Evolutionary conservation across 805 yeast genomes (phyloP).

Genomic region (Zygoascus biomembranicola): DNA sequence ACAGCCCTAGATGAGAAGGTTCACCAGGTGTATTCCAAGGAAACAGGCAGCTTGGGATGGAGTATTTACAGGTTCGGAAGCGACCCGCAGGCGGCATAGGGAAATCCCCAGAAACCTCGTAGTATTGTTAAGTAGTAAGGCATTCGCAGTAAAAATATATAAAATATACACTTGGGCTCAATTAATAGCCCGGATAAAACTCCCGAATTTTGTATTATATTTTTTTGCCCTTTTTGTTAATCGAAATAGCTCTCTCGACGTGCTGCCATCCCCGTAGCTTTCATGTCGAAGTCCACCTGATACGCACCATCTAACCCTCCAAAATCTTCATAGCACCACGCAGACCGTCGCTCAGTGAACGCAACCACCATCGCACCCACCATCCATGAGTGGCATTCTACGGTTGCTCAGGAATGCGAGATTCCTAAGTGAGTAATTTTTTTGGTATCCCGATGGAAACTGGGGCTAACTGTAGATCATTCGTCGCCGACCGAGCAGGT

Average conservation of each 20-base stretch:
- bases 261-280: too few relatives aligned
- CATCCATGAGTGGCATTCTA: neutral
- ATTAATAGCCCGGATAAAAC: too few relatives aligned
- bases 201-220: too few relatives aligned
- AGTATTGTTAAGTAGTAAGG: too few relatives aligned
- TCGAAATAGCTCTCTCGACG: too few relatives aligned
- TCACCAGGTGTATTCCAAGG: conserved; percentile 38
- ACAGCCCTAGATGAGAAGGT: conserved; percentile 32
- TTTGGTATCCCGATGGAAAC: neutral
- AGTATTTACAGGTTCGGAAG: conserved; percentile 39
- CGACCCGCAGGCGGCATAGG: neutral
- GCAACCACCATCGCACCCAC: neutral
- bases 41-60: conserved; percentile 50
- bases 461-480: neutral
- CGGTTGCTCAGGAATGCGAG: neutral
- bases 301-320: too few relatives aligned
- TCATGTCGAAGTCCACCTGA: too few relatives aligned
- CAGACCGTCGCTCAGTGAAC: neutral
- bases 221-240: too few relatives aligned
- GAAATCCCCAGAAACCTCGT: too few relatives aligned
- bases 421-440: neutral
- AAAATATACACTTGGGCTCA: too few relatives aligned
- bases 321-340: too few relatives aligned
- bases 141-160: too few relatives aligned
- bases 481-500: conserved; percentile 27